Conservation (phyloP, 495 filamentous ascomycete species). For the Mytilinidion resinicola region DNA sequence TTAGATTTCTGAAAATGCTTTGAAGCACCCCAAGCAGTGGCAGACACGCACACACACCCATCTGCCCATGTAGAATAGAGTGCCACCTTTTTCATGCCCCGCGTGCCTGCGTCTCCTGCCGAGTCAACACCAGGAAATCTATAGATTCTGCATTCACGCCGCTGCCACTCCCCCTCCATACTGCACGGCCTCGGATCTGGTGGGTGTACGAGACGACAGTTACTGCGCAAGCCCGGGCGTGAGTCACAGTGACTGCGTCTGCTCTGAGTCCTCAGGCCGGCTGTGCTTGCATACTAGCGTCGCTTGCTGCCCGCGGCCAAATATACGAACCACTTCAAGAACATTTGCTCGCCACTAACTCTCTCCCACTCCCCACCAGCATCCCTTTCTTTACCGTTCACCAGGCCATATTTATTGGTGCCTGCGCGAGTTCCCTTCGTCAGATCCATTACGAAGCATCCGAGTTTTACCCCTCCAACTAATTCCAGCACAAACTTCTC, state of each 20-base stretch:
- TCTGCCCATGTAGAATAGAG: too few relatives aligned
- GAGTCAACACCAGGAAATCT: too few relatives aligned
- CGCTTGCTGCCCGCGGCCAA: not conserved
- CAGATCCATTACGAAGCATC: not conserved
- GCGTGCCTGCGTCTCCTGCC: too few relatives aligned
- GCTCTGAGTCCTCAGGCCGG: not conserved
- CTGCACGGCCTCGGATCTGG: not conserved
- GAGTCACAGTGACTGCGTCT: slow-evolving; percentile 1
- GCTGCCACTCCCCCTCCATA: not conserved
- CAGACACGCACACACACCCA: too few relatives aligned
- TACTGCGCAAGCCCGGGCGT: not conserved
- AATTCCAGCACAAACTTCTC: too few relatives aligned
- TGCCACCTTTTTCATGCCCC: too few relatives aligned
- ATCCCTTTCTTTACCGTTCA: slow-evolving; percentile 2
- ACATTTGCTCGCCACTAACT: slow-evolving; percentile 12
- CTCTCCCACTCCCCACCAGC: slow-evolving; percentile 2
- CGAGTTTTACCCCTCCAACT: not conserved
- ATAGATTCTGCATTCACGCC: too few relatives aligned
- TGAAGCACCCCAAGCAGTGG: too few relatives aligned
- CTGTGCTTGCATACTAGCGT: slow-evolving; percentile 10
- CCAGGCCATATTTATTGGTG: slow-evolving; percentile 7
- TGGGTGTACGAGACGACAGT: not conserved
- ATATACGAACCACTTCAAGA: not conserved
- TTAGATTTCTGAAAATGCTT: too few relatives aligned
- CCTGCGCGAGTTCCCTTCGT: slow-evolving; percentile 1